A percentile compares a stretch with the other conserved stretches of the same genome.
Conservation (phyloP, 371 early-diverging fungal species). For the Circinella minor region DNA sequence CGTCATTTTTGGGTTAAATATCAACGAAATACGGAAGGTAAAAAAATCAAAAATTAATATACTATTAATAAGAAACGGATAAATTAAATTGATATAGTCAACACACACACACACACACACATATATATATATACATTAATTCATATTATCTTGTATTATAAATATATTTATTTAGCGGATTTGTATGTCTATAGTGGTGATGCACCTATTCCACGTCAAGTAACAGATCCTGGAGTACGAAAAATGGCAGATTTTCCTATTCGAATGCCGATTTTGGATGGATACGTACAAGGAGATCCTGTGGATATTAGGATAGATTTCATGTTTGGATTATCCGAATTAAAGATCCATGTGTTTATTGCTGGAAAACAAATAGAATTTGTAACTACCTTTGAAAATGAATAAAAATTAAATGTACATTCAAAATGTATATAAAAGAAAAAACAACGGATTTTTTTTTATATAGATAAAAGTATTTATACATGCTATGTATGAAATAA, state of each 20-base stretch:
- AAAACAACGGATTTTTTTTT: no score
- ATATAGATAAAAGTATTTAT: no score
- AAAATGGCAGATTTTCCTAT: conserved; percentile 50
- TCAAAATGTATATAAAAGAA: no score
- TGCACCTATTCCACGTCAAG: conserved; percentile 42
- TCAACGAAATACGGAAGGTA: conserved; percentile 39
- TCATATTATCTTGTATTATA: not conserved
- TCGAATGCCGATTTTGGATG: conserved; percentile 24
- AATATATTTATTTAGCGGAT: conserved; percentile 19
- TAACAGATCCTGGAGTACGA: conserved; percentile 46
- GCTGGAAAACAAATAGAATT: conserved; percentile 21
- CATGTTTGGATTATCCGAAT: conserved; percentile 26
- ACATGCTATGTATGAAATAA: no score
- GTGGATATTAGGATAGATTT: conserved; percentile 30
- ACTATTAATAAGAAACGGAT: not conserved
- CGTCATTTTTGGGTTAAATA: conserved; percentile 34
- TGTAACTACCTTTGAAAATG: conserved; percentile 10
- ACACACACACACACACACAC: no score
- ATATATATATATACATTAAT: no score
- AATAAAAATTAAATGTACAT: not conserved
- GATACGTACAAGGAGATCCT: conserved; percentile 21
- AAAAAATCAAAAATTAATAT: not conserved
- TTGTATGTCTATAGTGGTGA: conserved; percentile 47
- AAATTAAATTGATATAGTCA: no score
- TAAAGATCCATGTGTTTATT: conserved; percentile 25